Evolutionary conservation across 306 rosid genomes (phyloP).

Genomic region (Bauhinia variegata): DNA sequence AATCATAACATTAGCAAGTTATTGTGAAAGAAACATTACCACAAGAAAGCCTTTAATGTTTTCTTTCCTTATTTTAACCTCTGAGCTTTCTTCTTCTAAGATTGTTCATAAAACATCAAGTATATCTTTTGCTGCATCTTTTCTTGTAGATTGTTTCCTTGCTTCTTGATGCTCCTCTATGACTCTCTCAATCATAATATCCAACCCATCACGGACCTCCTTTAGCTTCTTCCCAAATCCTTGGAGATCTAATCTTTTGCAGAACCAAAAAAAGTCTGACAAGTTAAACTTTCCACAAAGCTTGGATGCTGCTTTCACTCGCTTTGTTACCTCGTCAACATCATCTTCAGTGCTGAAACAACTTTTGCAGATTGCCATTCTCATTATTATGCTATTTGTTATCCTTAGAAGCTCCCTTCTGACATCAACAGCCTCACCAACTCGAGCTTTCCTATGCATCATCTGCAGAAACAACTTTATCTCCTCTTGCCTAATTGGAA

Average conservation of each 20-base stretch:
- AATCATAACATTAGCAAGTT: too few relatives aligned
- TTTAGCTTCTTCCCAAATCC: slow-evolving; percentile 51
- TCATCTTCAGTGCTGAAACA: slow-evolving; percentile 41
- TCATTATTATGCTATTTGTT: slow-evolving; percentile 40
- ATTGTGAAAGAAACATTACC: not conserved
- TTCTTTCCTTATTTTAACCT: not conserved
- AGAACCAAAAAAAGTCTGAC: slow-evolving; percentile 54
- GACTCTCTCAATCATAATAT: slow-evolving; percentile 47
- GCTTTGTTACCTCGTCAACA: slow-evolving; percentile 39
- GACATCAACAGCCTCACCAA: slow-evolving; percentile 35
- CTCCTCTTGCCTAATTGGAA: slow-evolving; percentile 53
- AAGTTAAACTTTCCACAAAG: slow-evolving; percentile 40
- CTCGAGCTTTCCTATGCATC: slow-evolving; percentile 20
- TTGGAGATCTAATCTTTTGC: slow-evolving; percentile 54
- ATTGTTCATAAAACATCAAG: slow-evolving; percentile 36
- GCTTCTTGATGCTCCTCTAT: slow-evolving; percentile 57
- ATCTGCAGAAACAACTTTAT: slow-evolving; percentile 22
- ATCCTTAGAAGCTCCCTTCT: slow-evolving; percentile 50
- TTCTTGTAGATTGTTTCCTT: slow-evolving; percentile 18
- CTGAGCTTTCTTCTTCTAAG: not conserved
- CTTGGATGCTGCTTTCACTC: slow-evolving; percentile 43
- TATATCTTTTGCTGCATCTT: slow-evolving; percentile 27
- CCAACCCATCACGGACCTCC: slow-evolving; percentile 50
- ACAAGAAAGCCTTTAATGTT: not conserved
- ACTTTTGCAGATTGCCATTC: slow-evolving; percentile 55